Conservation (phyloP, 192 early-diverging fungal genomes). For the Rhizoclosmatium sp. region DNA sequence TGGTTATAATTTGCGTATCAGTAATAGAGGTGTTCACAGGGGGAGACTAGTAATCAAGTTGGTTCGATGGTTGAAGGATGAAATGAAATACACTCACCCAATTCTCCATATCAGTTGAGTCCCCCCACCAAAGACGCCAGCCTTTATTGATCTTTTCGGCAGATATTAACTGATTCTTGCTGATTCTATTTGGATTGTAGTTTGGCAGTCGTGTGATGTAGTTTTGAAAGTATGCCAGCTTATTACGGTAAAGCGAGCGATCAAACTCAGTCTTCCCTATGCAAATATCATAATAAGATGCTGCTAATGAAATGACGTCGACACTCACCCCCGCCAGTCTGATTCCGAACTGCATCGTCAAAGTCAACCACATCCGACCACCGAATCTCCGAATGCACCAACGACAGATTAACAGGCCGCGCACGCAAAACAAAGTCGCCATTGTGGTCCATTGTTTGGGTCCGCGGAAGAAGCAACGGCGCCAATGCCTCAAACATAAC, state of each 20-base stretch:
- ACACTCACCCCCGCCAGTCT: no score
- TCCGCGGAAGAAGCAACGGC: no score
- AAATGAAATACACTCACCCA: constrained; percentile 8
- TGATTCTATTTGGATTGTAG: not conserved
- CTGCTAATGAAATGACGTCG: no score
- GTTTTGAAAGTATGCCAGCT: not conserved
- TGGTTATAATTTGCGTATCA: no score
- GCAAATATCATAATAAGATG: no score
- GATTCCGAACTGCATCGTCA: no score
- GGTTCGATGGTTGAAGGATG: not conserved
- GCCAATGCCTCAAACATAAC: no score
- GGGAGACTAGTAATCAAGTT: no score
- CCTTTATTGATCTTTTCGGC: constrained; percentile 1
- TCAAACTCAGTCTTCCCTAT: no score
- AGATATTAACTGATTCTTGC: not conserved
- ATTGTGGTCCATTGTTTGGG: not conserved
- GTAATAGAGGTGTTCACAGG: no score
- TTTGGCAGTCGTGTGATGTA: not conserved
- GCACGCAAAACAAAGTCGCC: not conserved
- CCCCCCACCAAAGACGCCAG: constrained; percentile 4
- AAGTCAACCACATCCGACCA: no score
- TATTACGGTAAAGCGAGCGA: not conserved
- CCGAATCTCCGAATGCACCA: no score
- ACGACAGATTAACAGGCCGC: not conserved
- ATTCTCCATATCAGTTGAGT: not conserved